Evolutionary conservation across 371 early-diverging fungal species (phyloP).

Genomic region (Lichtheimia corymbifera): DNA sequence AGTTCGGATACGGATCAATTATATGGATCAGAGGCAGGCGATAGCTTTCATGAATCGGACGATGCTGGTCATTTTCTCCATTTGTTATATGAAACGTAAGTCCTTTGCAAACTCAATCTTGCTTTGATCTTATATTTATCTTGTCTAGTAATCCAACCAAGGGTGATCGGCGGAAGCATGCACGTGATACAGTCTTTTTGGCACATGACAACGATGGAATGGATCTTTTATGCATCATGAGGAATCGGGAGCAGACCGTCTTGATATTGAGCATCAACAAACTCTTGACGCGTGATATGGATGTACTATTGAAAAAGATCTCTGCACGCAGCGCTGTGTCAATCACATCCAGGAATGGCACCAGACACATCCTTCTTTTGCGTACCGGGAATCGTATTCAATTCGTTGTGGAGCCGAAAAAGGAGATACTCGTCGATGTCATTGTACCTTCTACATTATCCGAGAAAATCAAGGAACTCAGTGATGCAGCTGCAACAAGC

Average conservation of each 20-base stretch:
- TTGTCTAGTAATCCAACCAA: conserved; percentile 5
- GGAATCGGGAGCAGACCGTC: conserved; percentile 7
- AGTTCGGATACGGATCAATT: conserved; percentile 15
- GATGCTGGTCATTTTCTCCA: background rate
- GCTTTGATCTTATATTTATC: background rate
- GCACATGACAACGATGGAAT: conserved; percentile 11
- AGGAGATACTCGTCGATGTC: background rate
- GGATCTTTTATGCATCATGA: conserved; percentile 20
- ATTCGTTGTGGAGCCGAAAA: conserved; percentile 1
- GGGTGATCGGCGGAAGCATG: conserved; percentile 2
- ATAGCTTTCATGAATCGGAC: conserved; percentile 13
- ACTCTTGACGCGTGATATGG: conserved; percentile 1
- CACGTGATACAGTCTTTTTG: conserved; percentile 13
- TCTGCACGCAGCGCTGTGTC: conserved; percentile 15
- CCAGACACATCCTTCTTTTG: conserved; percentile 4
- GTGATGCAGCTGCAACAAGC: conserved; percentile 1
- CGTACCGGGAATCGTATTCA: conserved; percentile 8
- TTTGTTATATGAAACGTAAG: conserved; percentile 14
- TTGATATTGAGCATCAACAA: conserved; percentile 4
- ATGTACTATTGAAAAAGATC: conserved; percentile 3
- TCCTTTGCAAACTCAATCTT: background rate
- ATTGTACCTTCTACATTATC: background rate
- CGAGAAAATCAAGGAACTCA: conserved; percentile 6
- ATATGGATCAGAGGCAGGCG: conserved; percentile 16
- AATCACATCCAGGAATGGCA: conserved; percentile 1